Evolutionary conservation across 2,329 filamentous ascomycete genomes (phyloP).

Genomic region (Colletotrichum noveboracense): DNA sequence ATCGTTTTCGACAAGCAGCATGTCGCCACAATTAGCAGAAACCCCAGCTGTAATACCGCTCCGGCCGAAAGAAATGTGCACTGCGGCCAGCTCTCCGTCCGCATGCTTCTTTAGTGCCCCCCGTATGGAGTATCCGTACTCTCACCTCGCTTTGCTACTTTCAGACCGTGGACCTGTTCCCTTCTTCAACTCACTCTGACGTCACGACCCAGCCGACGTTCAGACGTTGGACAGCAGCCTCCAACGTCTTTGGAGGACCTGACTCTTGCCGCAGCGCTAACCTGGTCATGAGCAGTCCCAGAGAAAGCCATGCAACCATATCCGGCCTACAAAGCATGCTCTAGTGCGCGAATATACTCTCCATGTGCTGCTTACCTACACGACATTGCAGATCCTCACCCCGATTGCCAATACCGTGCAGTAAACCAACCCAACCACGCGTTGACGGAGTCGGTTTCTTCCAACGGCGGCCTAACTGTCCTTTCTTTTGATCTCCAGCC

Average conservation of each 20-base stretch:
- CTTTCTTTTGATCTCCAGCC: background rate
- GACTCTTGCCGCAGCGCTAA: slow-evolving; percentile 9
- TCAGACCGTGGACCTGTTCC: background rate
- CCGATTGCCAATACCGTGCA: background rate
- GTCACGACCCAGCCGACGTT: slow-evolving; percentile 1
- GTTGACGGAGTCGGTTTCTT: background rate
- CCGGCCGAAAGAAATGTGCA: background rate
- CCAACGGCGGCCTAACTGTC: background rate
- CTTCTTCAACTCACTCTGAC: slow-evolving; percentile 8
- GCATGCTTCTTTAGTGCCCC: background rate
- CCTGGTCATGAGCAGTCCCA: slow-evolving; percentile 4
- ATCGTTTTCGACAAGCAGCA: background rate
- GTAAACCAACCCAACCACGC: background rate
- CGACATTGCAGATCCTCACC: background rate
- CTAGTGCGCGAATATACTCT: slow-evolving; percentile 17
- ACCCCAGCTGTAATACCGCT: background rate
- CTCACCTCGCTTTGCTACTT: background rate
- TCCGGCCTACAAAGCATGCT: background rate
- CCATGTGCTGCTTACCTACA: background rate
- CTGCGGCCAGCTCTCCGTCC: background rate
- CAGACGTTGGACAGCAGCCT: background rate
- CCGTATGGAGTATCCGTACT: background rate
- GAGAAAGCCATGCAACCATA: background rate
- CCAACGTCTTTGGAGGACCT: background rate
- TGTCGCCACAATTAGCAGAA: background rate